Conservation (phyloP, 345 rosid genomes). For the Turnera subulata region DNA sequence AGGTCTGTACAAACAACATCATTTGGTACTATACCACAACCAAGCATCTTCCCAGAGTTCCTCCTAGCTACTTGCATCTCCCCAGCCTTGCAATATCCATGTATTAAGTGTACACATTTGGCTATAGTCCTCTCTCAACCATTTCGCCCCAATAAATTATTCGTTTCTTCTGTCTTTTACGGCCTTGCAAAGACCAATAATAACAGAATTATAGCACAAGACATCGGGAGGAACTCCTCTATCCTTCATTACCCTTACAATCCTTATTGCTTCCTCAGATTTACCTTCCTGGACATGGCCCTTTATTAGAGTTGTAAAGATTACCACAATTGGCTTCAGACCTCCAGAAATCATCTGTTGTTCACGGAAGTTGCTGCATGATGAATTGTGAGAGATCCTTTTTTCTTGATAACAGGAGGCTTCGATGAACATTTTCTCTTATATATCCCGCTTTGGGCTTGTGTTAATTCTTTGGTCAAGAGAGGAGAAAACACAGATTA, state of each 20-base stretch:
- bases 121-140: constrained; percentile 56
- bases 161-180: constrained; percentile 69
- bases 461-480: too few relatives aligned
- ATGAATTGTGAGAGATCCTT: too few relatives aligned
- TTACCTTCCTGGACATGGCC: constrained; percentile 45
- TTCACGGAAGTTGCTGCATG: too few relatives aligned
- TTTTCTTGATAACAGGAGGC: too few relatives aligned
- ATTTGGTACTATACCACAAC: constrained; percentile 55
- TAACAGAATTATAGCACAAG: constrained; percentile 66
- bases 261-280: constrained; percentile 46
- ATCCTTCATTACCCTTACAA: constrained; percentile 55
- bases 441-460: too few relatives aligned
- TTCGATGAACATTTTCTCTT: too few relatives aligned
- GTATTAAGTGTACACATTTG: constrained; percentile 64
- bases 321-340: constrained; percentile 54
- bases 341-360: constrained; percentile 48
- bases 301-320: constrained; percentile 63
- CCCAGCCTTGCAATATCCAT: constrained; percentile 53
- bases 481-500: too few relatives aligned
- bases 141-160: constrained; percentile 50
- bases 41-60: constrained; percentile 59
- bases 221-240: constrained; percentile 56
- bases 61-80: constrained; percentile 52
- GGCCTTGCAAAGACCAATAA: constrained; percentile 76
- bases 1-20: constrained; percentile 45